Base-by-base conservation (phyloP, 331 rosid genomes). In the Quercus tomentella region DNA sequence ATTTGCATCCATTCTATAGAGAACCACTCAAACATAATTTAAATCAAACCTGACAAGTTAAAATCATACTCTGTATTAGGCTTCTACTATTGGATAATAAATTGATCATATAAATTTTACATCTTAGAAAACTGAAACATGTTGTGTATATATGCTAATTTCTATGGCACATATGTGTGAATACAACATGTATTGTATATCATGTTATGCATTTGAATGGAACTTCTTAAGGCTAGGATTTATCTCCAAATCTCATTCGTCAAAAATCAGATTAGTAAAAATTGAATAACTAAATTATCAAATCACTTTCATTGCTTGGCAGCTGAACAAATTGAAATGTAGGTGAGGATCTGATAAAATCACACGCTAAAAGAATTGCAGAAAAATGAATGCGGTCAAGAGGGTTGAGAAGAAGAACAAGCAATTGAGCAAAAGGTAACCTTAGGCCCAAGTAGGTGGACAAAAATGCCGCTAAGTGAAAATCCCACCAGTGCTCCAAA, bases 391-490 rank as follows among this genome's bases (percentile, higher is more conserved):
- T 56, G 25, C 3, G 14, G 7, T 30, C 35, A 60, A 23, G 11
- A 10, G 31, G 33, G 62, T 6, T 16, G 43, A 60, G 18, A 65
- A 7, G 23, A 60, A 18, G 30, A 11, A 31, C 41, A 65, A 54
- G 45, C 37, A 17, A 51, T 9, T 20, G 67, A 58, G 41, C 51
- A 51, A n/a, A 73, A 56, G 56, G 54, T 54, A 8, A 83, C 83
- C 86, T 57, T 72, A 63, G 87, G 70, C 56, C 81, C 84, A 33
- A 79, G n/a, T 20, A 76, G 67, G 67, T 79, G 81, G 80, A 76
- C 75, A 6, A 83, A 61, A 65, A 83, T 54, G 55, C 84, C 84
- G 49, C 84, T 79, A 4, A 79, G 7, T n/a, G 78, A 72, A 70
- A 70, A 83, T 61, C 81, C 87, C 31, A 83, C 66, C 8, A 79